A percentile compares a stretch with the other conserved stretches of the same genome.
These are phyloP conservation scores for Chaetomium sp. DNA, from an alignment of 2,329 filamentous ascomycete species.

Conservation along the genomic window DNA sequence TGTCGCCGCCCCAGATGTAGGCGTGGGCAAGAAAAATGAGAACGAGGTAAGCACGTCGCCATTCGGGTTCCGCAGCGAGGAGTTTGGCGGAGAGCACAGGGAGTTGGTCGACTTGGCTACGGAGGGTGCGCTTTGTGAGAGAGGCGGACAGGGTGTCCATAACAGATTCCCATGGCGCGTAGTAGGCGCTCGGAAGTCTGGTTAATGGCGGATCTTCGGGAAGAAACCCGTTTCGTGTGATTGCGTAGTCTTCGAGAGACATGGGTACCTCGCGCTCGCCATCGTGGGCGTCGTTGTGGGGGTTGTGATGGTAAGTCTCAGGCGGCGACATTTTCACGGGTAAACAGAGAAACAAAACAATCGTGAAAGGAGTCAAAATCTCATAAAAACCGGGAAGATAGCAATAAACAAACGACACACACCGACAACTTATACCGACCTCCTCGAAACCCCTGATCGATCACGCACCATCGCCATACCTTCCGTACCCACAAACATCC, in stretches of 20 bases:
- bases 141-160: slow-evolving; percentile 60
- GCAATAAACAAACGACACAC: too few relatives aligned
- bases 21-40: slow-evolving; percentile 75
- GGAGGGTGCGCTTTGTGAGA: slow-evolving; percentile 58
- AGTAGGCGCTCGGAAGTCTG: slow-evolving; percentile 62
- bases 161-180: slow-evolving; percentile 71
- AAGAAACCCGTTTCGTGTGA: slow-evolving; percentile 61
- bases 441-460: too few relatives aligned
- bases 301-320: too few relatives aligned
- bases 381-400: too few relatives aligned
- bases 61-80: slow-evolving; percentile 61
- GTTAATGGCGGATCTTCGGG: slow-evolving; percentile 63
- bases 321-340: too few relatives aligned
- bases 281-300: too few relatives aligned
- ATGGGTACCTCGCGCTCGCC: neutral
- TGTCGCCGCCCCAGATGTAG: slow-evolving; percentile 83
- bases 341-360: too few relatives aligned
- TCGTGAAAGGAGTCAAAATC: too few relatives aligned
- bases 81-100: slow-evolving; percentile 61
- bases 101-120: slow-evolving; percentile 56
- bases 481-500: neutral
- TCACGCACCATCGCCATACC: too few relatives aligned
- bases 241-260: slow-evolving; percentile 13
- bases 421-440: too few relatives aligned
- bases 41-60: slow-evolving; percentile 73